Percentiles rank a stretch among this genome's conserved stretches.
These are phyloP conservation scores for Acer campestre DNA, from an alignment of 345 rosid species.

Conservation along the genomic window DNA sequence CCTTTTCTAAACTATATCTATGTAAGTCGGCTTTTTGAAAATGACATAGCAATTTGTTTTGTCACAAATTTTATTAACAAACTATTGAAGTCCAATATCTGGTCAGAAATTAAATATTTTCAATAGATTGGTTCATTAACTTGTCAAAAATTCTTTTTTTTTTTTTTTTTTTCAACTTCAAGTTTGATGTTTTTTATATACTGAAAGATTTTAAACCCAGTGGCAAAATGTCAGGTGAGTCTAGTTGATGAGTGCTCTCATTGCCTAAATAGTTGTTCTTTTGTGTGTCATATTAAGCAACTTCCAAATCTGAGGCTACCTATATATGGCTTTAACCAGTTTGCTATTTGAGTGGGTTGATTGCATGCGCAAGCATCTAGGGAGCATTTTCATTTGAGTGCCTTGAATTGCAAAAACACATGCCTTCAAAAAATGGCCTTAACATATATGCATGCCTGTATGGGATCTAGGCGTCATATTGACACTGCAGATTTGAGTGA, in stretches of 20 bases:
- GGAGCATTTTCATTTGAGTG: background rate
- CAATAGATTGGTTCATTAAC: background rate
- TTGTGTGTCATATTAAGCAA: background rate
- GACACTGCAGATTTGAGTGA: background rate
- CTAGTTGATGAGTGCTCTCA: background rate
- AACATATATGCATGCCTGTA: background rate
- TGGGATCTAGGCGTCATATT: background rate
- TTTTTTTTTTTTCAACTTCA: background rate
- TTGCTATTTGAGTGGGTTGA: background rate
- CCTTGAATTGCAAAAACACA: background rate
- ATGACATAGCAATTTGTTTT: background rate
- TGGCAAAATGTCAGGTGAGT: background rate
- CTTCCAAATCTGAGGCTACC: background rate
- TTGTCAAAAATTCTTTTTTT: background rate
- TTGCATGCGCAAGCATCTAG: background rate
- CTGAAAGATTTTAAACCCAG: background rate
- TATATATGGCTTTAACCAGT: background rate
- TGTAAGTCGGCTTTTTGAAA: background rate
- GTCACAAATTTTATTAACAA: background rate
- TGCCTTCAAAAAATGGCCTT: background rate
- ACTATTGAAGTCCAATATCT: constrained; percentile 1
- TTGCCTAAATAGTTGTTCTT: background rate
- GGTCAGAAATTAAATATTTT: constrained; percentile 3
- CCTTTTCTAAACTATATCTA: background rate
- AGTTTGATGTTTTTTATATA: background rate